Evolutionary conservation across 2,329 filamentous ascomycete genomes (phyloP), one percentile per base, ranked within the genome.

Genomic region (Aspergillus versicolor): DNA sequence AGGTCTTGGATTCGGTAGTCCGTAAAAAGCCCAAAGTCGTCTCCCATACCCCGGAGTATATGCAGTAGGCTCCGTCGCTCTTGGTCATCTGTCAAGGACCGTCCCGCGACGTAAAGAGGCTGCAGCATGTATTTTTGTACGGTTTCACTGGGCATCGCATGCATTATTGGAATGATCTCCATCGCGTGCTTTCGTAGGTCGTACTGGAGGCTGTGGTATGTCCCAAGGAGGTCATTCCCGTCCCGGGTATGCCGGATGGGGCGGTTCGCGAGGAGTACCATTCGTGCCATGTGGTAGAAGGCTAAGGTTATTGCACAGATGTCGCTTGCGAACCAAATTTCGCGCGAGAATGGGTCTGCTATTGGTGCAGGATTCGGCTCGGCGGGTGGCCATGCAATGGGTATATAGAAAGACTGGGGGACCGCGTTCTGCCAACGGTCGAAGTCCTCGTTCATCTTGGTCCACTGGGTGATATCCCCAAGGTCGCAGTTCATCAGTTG

Each of bases 231-330:
- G 2, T 57, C 50, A 3, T 22, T 15, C 7, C 17, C 9, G 8
- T 22, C 19, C 5, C 12, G 22, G 2, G 32, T 24, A 32, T 50
- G 27, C 2, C 24, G 27, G 2, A 45, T 13, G 2, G 59, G 62
- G 3, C 53, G 49, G 22, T 59, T 50, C 3, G 59, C 44, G 5
- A 64, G 43, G 3, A 63, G 22, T 4, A 64, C 19, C n/a, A 61
- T 64, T 3, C 59, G 55, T 1, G 59, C 59, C 62, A 64, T 64
- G 42, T 64, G 57, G n/a, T 64, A 64, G 24, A 63, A 60, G 5
- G 56, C 56, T 43, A 63, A 54, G 2, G 62, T 56, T 7, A 61
- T 57, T 2, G 62, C 61, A n/a, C 54, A 60, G 0, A 53, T 54
- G 7, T 64, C 62, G 9, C 51, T 56, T 2, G 60, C 37, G 19